Evolutionary conservation across 2,329 filamentous ascomycete genomes (phyloP), one percentile per base, ranked within the genome.

Genomic region (Amphichorda felina): DNA sequence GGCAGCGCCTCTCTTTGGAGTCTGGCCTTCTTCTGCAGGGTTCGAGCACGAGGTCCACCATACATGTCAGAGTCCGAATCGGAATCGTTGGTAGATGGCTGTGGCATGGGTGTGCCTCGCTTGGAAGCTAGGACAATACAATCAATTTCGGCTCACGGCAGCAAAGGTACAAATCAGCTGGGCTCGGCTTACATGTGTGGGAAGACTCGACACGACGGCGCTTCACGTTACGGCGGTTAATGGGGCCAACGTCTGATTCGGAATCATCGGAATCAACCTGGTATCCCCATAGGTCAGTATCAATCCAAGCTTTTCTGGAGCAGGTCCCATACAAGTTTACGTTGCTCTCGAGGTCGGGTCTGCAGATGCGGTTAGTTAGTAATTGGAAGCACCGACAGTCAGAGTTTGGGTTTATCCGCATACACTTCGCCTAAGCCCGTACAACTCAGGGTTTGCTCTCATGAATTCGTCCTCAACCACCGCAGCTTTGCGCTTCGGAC

Each of bases 351-450:
- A 30, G 72, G 70, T 36, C 72, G 70, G 38, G 68, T 69, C 71
- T 76, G 45, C 31, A 35, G 21, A 31, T 29, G 41, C 34, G 22
- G 39, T 43, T 35, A 45, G 55, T 64, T 45, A 63, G 56, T 46
- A 46, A 37, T 30, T 13, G 14, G 16, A 30, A 11, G 13, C 30
- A 30, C 11, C 17, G 9, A 8, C n/a, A 24, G 9, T 11, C 4
- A 22, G 8, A 19, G 8, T 16, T 30, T 30, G 35, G 21, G 28
- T 34, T 27, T 29, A 17, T 13, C 19, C 27, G 30, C 37, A 14
- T 35, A 91, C 88, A 65, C 91, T 98, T 63, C 91, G 76, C 48
- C 91, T 78, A 46, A 98, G 69, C 33, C 91, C 91, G 64, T 96
- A 98, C 8, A 98, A 68, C 60, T 94, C 87, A 30, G 91, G 91